Percentiles rank a stretch among this genome's conserved stretches.
Evolutionary conservation across 768 basidiomycete genomes (phyloP).

Genomic region (Fomitopsis pulvina): DNA sequence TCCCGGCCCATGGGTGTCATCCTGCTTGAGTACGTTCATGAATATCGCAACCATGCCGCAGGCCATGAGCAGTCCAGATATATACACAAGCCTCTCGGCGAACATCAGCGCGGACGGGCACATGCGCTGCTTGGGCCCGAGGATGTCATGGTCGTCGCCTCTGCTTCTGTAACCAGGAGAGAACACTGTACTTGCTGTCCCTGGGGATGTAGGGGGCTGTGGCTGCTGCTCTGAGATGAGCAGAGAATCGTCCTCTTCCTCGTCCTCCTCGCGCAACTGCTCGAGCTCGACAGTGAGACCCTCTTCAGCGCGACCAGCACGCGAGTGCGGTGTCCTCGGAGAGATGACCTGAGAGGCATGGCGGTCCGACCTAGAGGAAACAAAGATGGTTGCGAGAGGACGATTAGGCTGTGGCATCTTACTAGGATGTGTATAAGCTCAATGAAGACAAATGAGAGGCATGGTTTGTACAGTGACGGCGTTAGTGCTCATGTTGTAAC

Average conservation of each 20-base stretch:
- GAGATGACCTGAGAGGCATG: conserved; percentile 30
- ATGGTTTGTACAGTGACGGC: too few species aligned
- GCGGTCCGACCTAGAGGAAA: conserved; percentile 12
- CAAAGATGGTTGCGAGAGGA: conserved; percentile 15
- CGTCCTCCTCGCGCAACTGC: conserved; percentile 29
- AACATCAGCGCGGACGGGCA: neutral
- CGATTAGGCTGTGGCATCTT: conserved; percentile 4
- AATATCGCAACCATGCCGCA: conserved; percentile 39
- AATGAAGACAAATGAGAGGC: too few species aligned
- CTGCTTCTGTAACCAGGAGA: conserved; percentile 34
- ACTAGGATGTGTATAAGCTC: neutral
- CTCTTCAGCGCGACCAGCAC: conserved; percentile 51
- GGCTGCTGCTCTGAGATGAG: conserved; percentile 8
- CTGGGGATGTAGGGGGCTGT: conserved; percentile 41
- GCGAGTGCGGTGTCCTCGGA: conserved; percentile 59
- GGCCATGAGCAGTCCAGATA: conserved; percentile 38
- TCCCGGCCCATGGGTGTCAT: conserved; percentile 24
- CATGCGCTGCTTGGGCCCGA: conserved; percentile 3
- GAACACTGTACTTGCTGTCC: conserved; percentile 29
- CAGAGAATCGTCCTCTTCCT: conserved; percentile 22
- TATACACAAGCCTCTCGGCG: neutral
- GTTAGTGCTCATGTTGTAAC: too few species aligned
- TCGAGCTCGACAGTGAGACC: conserved; percentile 43
- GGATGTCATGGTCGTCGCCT: conserved; percentile 32
- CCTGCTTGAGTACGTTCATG: conserved; percentile 42